These are phyloP conservation scores for Cercospora sesami DNA, from an alignment of 2,329 filamentous ascomycete genomes.

Conservation along the genomic window DNA sequence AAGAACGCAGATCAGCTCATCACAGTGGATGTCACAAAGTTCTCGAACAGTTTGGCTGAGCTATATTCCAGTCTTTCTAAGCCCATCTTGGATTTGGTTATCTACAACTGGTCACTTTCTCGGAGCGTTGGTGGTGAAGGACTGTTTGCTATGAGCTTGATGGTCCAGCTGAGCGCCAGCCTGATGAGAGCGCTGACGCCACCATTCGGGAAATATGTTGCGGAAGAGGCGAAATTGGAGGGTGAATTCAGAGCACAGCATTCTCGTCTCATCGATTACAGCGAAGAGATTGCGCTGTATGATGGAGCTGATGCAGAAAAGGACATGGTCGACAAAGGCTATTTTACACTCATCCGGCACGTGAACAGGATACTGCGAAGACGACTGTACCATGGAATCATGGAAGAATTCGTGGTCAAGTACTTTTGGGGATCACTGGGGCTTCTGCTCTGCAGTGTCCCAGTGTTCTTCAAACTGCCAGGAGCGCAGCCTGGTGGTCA, in stretches of 20 bases:
- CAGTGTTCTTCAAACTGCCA: conserved; percentile 82
- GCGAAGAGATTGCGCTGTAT: conserved; percentile 91
- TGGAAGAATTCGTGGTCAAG: conserved; percentile 99
- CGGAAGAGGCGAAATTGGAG: conserved; percentile 89
- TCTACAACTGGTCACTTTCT: conserved; percentile 93
- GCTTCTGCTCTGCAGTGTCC: conserved; percentile 86
- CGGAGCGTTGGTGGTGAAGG: conserved; percentile 95
- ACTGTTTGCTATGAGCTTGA: conserved; percentile 88
- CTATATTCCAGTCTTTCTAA: conserved; percentile 96
- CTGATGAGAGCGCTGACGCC: conserved; percentile 93
- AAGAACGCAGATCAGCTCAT: conserved; percentile 98
- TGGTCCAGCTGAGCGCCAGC: conserved; percentile 89
- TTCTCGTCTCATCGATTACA: conserved; percentile 90
- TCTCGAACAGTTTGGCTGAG: conserved; percentile 91
- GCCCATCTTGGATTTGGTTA: conserved; percentile 88
- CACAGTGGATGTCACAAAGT: conserved; percentile 92
- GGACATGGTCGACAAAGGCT: conserved; percentile 94
- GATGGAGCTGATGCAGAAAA: conserved; percentile 91
- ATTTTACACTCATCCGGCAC: conserved; percentile 98
- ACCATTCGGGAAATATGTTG: conserved; percentile 95
- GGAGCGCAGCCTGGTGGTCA: conserved; percentile 24
- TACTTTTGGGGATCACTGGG: conserved; percentile 98
- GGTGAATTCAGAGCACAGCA: conserved; percentile 97
- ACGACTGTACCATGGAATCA: conserved; percentile 95
- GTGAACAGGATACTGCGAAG: conserved; percentile 91